A percentile compares a stretch with the other conserved stretches of the same genome.
These are phyloP conservation scores for Chrysanthemum seticuspe DNA, from an alignment of 129 eudicot genomes.

Conservation along the genomic window DNA sequence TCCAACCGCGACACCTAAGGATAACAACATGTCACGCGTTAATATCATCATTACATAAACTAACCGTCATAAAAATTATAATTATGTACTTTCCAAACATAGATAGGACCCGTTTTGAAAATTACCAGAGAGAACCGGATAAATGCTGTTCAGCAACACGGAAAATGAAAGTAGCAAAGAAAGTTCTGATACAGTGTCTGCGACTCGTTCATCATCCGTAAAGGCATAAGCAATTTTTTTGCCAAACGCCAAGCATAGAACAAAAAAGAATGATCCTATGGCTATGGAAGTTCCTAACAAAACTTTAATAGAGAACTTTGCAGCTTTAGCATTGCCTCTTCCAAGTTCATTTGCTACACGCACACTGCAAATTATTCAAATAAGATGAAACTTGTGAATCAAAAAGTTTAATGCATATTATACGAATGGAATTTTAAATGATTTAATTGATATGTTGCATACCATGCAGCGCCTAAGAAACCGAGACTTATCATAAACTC, in stretches of 20 bases:
- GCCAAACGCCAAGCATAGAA: slow-evolving; percentile 63
- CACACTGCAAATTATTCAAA: slow-evolving; percentile 43
- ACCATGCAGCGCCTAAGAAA: slow-evolving; percentile 89
- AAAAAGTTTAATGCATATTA: neutral
- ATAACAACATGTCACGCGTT: slow-evolving; percentile 14
- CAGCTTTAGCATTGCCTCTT: slow-evolving; percentile 79
- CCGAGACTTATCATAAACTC: slow-evolving; percentile 75
- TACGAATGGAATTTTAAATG: neutral
- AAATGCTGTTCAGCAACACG: slow-evolving; percentile 72
- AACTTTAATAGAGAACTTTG: slow-evolving; percentile 74
- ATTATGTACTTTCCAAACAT: neutral
- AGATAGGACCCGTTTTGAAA: slow-evolving; percentile 3
- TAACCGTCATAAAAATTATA: neutral
- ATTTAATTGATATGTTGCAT: slow-evolving; percentile 16
- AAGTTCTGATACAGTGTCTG: slow-evolving; percentile 58
- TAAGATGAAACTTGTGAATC: neutral
- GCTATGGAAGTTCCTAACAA: slow-evolving; percentile 57
- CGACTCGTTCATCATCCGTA: slow-evolving; percentile 64
- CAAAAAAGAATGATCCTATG: slow-evolving; percentile 61
- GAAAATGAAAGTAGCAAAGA: slow-evolving; percentile 67
- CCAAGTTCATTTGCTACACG: slow-evolving; percentile 93
- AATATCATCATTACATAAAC: neutral
- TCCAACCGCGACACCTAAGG: slow-evolving; percentile 83
- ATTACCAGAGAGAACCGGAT: slow-evolving; percentile 81
- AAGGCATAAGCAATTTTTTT: slow-evolving; percentile 58